Evolutionary conservation across 169 alveolate genomes (phyloP).

Genomic region (Eimeria falciformis): DNA sequence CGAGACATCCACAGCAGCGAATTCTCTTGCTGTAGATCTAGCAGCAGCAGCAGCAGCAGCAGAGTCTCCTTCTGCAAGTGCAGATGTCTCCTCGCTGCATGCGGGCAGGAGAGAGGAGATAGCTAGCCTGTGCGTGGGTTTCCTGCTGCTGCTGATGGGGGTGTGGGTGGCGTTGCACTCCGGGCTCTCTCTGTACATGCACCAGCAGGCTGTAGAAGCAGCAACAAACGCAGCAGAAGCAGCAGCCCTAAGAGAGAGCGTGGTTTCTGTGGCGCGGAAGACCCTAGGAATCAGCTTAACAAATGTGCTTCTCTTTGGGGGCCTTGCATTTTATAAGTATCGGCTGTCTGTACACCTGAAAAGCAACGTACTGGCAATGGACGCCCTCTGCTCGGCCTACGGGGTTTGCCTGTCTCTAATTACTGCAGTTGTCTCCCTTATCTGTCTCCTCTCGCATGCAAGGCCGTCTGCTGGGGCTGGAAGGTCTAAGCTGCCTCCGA

Average conservation of each 20-base stretch:
- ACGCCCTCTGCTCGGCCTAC: constrained; percentile 31
- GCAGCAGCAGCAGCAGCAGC: constrained; percentile 47
- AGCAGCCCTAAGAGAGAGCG: not conserved
- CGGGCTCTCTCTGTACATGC: not conserved
- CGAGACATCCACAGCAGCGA: constrained; percentile 17
- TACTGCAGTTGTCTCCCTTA: not conserved
- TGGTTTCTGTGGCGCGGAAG: not conserved
- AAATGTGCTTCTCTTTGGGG: constrained; percentile 11
- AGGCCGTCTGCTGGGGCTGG: not conserved
- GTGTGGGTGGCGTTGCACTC: not conserved
- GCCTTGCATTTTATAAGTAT: not conserved
- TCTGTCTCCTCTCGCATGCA: not conserved
- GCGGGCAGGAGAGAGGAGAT: not conserved
- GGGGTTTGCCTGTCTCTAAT: constrained; percentile 37
- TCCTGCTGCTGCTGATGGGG: constrained; percentile 1
- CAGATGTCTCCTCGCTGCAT: not conserved
- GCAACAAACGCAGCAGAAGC: not conserved
- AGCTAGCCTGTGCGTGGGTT: not conserved
- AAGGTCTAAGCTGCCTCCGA: not conserved
- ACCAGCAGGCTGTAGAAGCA: not conserved
- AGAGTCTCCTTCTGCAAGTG: not conserved
- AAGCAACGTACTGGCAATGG: not conserved
- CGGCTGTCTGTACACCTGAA: not conserved
- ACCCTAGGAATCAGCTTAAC: not conserved
- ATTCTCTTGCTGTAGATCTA: not conserved